Percentiles rank a stretch among this genome's conserved stretches.
phyloP scores from a whole-genome alignment of 2,329 filamentous ascomycete genomes.

The Botryotinia calthae region DNA sequence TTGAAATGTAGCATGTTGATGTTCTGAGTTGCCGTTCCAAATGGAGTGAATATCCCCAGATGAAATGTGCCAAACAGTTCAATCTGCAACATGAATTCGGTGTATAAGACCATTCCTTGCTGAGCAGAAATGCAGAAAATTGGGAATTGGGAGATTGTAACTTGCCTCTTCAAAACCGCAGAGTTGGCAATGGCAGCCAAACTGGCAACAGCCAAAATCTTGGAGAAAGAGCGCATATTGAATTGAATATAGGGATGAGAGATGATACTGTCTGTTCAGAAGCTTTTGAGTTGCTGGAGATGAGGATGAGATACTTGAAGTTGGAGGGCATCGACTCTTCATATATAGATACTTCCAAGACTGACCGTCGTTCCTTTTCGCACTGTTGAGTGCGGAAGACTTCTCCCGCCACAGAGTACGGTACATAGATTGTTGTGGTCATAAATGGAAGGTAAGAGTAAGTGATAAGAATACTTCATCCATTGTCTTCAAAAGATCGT shows the following conservation, averaged over 20 bases:
- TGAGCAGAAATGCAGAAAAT: neutral
- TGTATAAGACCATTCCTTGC: neutral
- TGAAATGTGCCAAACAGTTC: neutral
- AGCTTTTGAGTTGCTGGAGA: neutral
- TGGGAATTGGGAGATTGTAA: neutral
- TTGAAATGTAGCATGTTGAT: neutral
- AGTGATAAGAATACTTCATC: neutral
- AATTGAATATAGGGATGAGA: neutral
- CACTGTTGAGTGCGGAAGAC: neutral
- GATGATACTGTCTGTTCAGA: neutral
- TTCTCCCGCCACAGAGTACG: too few species aligned
- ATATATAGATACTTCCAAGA: neutral
- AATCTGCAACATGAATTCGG: neutral
- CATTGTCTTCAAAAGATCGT: neutral
- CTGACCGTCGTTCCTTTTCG: neutral
- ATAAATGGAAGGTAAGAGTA: neutral
- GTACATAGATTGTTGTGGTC: neutral
- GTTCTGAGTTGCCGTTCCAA: neutral
- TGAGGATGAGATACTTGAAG: neutral
- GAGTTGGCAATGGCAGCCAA: slow-evolving; percentile 21
- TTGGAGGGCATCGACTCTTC: neutral
- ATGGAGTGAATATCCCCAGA: too few species aligned
- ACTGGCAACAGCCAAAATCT: slow-evolving; percentile 12
- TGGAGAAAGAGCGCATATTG: slow-evolving; percentile 15
- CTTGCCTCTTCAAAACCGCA: slow-evolving; percentile 23